Base-by-base conservation (phyloP, 768 basidiomycete species). In the Termitomyces sp. region DNA sequence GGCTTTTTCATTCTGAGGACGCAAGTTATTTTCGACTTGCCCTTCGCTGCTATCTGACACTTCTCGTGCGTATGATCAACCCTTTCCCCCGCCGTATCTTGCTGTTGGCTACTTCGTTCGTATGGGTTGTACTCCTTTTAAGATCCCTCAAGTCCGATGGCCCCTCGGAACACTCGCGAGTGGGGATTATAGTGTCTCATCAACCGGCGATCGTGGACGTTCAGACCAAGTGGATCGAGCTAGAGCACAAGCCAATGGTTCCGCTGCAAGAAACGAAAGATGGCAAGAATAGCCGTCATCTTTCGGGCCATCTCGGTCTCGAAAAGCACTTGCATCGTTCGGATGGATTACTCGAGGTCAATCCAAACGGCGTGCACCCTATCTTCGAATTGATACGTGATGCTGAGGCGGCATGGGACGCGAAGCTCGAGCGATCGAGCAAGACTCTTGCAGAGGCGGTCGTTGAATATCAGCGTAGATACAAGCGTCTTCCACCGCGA, bases 401-500 rank as follows among this genome's bases (percentile, higher is more conserved):
- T 4, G 93, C 90, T 0, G 89, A 91, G 68, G 69, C 67, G 18
- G 79, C 80, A 31, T 96, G 89, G 79, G 73, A 79, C 13, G 67
- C 68, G 1, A 79, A 86, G 63, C 73, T 93, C 26, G 72, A 75
- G 9, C 73, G 72, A 54, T 90, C 95, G 63, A 92, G 89, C 70
- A 83, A 77, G 63, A 88, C 88, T 0, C 75, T 97, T n/a, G 73
- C 75, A 31, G 77, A 87, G 55, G 94, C 94, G 1, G 89, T 87
- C 0, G 69, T 70, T 13, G 92, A 94, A 70, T 97, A 98, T 72
- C 77, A 77, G 54, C 76, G 80, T 41, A 77, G 93, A 64, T 95
- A 94, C 70, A 76, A 74, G 24, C 79, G 90, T 47, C 72, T 80
- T 39, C 94, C 94, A 0, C 94, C 95, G 0, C 76, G 77, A 44